Percentiles rank a stretch among this genome's conserved stretches.
These are phyloP conservation scores for Chaetoceros tenuissimus DNA, from an alignment of 108 stramenopile genomes.

Conservation along the genomic window DNA sequence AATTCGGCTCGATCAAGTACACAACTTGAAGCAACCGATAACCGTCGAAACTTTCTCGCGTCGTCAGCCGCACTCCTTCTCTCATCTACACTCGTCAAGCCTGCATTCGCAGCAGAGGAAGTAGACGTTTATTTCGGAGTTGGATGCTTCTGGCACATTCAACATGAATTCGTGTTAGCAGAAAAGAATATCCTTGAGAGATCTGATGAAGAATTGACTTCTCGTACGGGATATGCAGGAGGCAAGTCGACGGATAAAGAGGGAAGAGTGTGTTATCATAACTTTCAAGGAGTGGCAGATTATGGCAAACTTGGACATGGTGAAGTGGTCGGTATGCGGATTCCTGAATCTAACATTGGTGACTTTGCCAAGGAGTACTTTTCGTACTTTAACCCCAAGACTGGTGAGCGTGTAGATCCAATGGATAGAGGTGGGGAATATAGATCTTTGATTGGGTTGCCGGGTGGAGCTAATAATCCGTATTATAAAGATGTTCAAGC, in stretches of 20 bases:
- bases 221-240: conserved; percentile 84
- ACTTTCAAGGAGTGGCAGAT: conserved; percentile 64
- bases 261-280: conserved; percentile 83
- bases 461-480: conserved; percentile 46
- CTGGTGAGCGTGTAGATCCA: conserved; percentile 60
- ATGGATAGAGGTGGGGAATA: conserved; percentile 85
- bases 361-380: conserved; percentile 79
- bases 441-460: conserved; percentile 57
- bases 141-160: conserved; percentile 79
- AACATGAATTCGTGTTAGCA: conserved; percentile 84
- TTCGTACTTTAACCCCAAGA: conserved; percentile 54
- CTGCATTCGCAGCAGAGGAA: conserved; percentile 5
- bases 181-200: conserved; percentile 63
- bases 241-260: conserved; percentile 38
- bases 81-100: neutral
- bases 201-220: conserved; percentile 46
- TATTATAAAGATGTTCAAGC: conserved; percentile 32
- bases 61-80: neutral
- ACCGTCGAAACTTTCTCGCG: neutral
- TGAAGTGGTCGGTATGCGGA: conserved; percentile 75
- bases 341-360: conserved; percentile 53
- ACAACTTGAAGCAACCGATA: neutral
- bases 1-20: no score
- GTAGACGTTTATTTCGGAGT: conserved; percentile 55
- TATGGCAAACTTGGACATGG: conserved; percentile 85